Evolutionary conservation across 495 filamentous ascomycete genomes (phyloP), one percentile per base, ranked within the genome.

Genomic region (Lasiosphaeria hispida): DNA sequence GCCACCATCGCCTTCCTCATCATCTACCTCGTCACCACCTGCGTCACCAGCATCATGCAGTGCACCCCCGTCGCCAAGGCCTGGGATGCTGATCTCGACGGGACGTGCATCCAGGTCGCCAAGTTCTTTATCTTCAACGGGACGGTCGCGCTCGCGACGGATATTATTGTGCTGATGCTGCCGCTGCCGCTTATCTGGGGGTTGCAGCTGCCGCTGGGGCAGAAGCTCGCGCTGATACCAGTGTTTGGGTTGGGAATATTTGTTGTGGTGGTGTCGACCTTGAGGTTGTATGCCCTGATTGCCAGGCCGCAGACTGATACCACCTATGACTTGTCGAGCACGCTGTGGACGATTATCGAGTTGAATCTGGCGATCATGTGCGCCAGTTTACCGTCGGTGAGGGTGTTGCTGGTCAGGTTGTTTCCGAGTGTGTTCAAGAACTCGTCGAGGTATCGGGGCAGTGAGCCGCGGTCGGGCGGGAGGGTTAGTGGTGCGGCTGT

Each of bases 241-340:
- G 70, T 69, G 1, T 73, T 73, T 17, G 60, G 64, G 11, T 40
- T 73, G 23, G 70, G 70, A 0, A 53, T 53, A 17, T 49, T 71
- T 23, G 63, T 67, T 9, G 61, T 63, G n/a, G 33, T 62, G 10
- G 60, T 64, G 3, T 65, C 64, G 4, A 36, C 60, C 8, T 47
- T 69, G 55, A 62, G 69, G 3, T 54, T 71, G 1, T 45, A 66
- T 13, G 42, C 61, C 6, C 43, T 58, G 11, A 42, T 53, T 40
- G 38, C 38, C 6, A 41, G 40, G 19, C 57, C 45, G 10, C 37
- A 38, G 6, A 9, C 49, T 15, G 62, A 64, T 51, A 52, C 30
- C 37, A 61, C 53, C 1, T 61, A 55, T 35, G 49, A 61, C 38
- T 44, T 64, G 19, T 10, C 34, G 35, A 39, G 49, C 10, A 58